A percentile compares a stretch with the other conserved stretches of the same genome.
Evolutionary conservation across 2,329 filamentous ascomycete genomes (phyloP).

Genomic region (Aspergillus jensenii): DNA sequence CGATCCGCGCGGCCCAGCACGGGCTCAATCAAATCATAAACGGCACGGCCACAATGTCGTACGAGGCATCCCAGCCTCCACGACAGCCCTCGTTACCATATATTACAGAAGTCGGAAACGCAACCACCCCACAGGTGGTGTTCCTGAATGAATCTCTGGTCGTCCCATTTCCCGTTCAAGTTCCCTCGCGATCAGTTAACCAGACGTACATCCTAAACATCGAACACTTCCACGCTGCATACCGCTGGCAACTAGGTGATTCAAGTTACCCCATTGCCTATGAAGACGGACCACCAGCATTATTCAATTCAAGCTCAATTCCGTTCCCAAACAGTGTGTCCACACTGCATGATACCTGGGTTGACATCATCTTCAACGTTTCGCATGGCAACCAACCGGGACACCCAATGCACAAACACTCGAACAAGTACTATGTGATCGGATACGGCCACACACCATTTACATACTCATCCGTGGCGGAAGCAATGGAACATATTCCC

Average conservation of each 20-base stretch:
- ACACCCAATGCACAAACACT: slow-evolving; percentile 67
- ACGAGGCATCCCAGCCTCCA: slow-evolving; percentile 29
- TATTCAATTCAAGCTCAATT: slow-evolving; percentile 29
- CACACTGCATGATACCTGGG: slow-evolving; percentile 52
- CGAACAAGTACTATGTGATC: slow-evolving; percentile 60
- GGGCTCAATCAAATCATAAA: slow-evolving; percentile 56
- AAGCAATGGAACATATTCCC: slow-evolving; percentile 51
- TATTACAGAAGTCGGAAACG: slow-evolving; percentile 52
- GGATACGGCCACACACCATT: slow-evolving; percentile 55
- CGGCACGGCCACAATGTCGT: slow-evolving; percentile 51
- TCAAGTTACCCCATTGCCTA: slow-evolving; percentile 23
- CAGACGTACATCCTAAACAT: slow-evolving; percentile 34
- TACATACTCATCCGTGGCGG: slow-evolving; percentile 53
- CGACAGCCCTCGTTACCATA: slow-evolving; percentile 37
- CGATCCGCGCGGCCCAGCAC: slow-evolving; percentile 54
- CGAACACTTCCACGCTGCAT: slow-evolving; percentile 20
- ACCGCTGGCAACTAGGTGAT: slow-evolving; percentile 27
- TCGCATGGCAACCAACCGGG: slow-evolving; percentile 48
- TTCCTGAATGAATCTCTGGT: slow-evolving; percentile 48
- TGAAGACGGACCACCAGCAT: slow-evolving; percentile 23
- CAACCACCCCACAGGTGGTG: slow-evolving; percentile 41
- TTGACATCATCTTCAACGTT: slow-evolving; percentile 47
- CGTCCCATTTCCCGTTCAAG: slow-evolving; percentile 50
- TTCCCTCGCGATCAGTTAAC: slow-evolving; percentile 46
- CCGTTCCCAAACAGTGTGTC: slow-evolving; percentile 18